A percentile compares a stretch with the other conserved stretches of the same genome.
Evolutionary conservation across 805 yeast species (phyloP).

Genomic region (Starmerella khaoyaiensis): DNA sequence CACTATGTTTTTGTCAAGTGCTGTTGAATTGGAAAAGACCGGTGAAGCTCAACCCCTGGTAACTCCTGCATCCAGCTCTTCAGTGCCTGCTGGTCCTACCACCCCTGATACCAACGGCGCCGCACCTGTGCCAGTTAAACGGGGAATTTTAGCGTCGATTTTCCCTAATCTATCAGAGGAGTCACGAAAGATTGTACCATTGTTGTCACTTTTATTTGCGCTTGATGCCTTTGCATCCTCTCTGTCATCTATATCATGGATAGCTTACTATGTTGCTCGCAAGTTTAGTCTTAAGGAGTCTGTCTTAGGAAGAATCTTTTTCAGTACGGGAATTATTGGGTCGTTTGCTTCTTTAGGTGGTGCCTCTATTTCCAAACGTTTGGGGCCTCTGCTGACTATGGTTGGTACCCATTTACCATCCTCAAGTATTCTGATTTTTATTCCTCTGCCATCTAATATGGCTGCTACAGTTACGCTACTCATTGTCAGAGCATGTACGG

Average conservation of each 20-base stretch:
- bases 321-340: constrained; percentile 45
- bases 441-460: constrained; percentile 36
- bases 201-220: constrained; percentile 39
- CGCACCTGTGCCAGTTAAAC: neutral
- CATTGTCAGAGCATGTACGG: constrained; percentile 43
- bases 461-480: constrained; percentile 38
- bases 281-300: constrained; percentile 42
- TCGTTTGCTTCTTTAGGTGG: constrained; percentile 43
- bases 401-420: constrained; percentile 64
- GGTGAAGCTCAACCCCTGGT: constrained; percentile 2
- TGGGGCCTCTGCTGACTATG: constrained; percentile 71
- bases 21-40: constrained; percentile 8
- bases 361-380: constrained; percentile 34
- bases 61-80: neutral
- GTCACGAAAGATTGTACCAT: constrained; percentile 20
- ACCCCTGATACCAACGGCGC: neutral
- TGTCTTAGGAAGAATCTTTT: constrained; percentile 53
- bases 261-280: constrained; percentile 57
- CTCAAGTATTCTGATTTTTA: constrained; percentile 42
- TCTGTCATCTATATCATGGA: constrained; percentile 72
- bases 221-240: constrained; percentile 75
- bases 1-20: constrained; percentile 33
- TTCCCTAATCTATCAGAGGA: constrained; percentile 19
- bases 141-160: constrained; percentile 2
- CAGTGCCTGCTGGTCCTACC: neutral